phyloP scores from a whole-genome alignment of 169 alveolate species.

The Plasmodium sp. region DNA sequence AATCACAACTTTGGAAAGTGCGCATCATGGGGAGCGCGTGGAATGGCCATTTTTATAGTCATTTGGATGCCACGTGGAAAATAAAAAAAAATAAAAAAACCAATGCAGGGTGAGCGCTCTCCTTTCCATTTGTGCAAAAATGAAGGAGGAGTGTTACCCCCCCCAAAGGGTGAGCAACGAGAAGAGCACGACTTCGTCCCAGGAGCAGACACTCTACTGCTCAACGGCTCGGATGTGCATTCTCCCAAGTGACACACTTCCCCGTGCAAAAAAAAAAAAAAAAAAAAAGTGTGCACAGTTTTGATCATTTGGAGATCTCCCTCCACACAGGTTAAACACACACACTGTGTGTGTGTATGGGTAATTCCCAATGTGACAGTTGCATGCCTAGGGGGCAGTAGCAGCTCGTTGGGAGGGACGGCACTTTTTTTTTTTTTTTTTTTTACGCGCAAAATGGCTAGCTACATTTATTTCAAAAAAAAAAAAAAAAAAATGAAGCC shows the following conservation, averaged over 20 bases:
- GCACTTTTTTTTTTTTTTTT: background rate
- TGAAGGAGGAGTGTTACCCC: background rate
- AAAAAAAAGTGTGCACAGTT: background rate
- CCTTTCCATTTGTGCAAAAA: background rate
- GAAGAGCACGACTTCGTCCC: background rate
- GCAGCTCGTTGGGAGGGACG: background rate
- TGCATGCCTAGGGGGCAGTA: background rate
- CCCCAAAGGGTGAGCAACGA: background rate
- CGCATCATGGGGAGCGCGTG: background rate
- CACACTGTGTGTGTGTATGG: background rate
- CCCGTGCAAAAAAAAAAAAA: background rate
- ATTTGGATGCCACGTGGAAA: background rate
- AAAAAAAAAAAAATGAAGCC: background rate
- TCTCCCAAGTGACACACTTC: background rate
- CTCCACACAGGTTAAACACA: background rate
- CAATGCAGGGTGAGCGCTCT: background rate
- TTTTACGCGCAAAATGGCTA: background rate
- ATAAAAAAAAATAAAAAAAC: too few relatives aligned
- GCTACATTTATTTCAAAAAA: background rate
- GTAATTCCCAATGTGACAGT: background rate
- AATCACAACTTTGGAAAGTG: background rate
- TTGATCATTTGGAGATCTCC: background rate
- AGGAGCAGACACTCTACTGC: background rate
- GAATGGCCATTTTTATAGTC: background rate
- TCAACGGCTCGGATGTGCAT: background rate